phyloP scores from a whole-genome alignment of 2,329 filamentous ascomycete genomes.

The Dichotomopilus funicola region DNA sequence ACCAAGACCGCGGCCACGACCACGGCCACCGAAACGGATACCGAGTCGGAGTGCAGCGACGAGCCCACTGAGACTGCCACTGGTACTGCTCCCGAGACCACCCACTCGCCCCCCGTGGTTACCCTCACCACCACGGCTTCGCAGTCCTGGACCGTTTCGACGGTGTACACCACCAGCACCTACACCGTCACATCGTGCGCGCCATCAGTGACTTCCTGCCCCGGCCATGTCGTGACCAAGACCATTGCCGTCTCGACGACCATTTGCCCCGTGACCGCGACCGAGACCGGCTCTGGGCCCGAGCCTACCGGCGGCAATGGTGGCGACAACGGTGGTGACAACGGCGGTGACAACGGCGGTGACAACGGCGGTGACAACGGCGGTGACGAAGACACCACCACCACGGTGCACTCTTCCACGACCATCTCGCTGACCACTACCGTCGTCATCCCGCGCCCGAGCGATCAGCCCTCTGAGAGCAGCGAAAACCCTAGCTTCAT shows the following conservation, averaged over 20 bases:
- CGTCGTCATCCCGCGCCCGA: conserved; percentile 7
- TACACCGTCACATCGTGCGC: conserved; percentile 27
- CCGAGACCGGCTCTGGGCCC: not conserved
- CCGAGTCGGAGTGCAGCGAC: not conserved
- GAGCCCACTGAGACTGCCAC: conserved; percentile 6
- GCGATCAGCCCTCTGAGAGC: not conserved
- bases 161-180: conserved; percentile 23
- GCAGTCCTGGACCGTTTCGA: conserved; percentile 16
- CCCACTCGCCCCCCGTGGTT: conserved; percentile 3
- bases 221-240: conserved; percentile 22
- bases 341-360: conserved; percentile 13
- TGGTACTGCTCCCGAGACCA: not conserved
- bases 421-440: conserved; percentile 5
- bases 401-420: conserved; percentile 6
- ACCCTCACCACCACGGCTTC: conserved; percentile 5
- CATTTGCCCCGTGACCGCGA: conserved; percentile 34
- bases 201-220: conserved; percentile 26
- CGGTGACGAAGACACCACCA: conserved; percentile 2
- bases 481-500: not conserved
- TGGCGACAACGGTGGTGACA: not conserved
- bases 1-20: conserved; percentile 11
- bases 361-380: conserved; percentile 8
- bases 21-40: conserved; percentile 7
- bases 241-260: conserved; percentile 31
- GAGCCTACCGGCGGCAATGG: not conserved